phyloP scores from a whole-genome alignment of 495 filamentous ascomycete species.

The Pyrenopolyporus hunteri region DNA sequence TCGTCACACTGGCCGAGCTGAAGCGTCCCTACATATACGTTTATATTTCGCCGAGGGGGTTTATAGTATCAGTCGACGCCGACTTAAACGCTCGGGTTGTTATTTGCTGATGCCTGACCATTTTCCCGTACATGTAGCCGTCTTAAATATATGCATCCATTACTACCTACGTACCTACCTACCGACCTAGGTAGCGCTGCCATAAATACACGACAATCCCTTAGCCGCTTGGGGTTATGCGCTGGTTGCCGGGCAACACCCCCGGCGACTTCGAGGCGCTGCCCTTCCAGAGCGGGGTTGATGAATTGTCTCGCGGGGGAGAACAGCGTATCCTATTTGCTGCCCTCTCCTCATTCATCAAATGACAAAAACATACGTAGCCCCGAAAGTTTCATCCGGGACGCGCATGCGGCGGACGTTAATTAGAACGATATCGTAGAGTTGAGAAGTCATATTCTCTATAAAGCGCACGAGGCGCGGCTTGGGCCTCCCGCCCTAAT shows the following conservation, averaged over 20 bases:
- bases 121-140: no score
- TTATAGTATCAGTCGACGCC: slow-evolving; percentile 7
- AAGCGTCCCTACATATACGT: no score
- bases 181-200: no score
- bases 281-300: slow-evolving; percentile 25
- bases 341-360: not conserved
- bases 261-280: not conserved
- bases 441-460: not conserved
- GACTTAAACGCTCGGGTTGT: not conserved
- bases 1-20: slow-evolving; percentile 17
- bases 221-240: slow-evolving; percentile 12
- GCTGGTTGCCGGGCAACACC: slow-evolving; percentile 35
- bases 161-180: no score
- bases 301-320: slow-evolving; percentile 15
- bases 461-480: not conserved
- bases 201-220: not conserved
- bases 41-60: no score
- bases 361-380: not conserved
- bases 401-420: not conserved
- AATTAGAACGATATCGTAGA: not conserved
- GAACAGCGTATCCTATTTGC: slow-evolving; percentile 6
- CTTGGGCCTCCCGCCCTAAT: not conserved
- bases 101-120: slow-evolving; percentile 1
- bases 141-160: no score
- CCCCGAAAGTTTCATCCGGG: not conserved